A percentile compares a stretch with the other conserved stretches of the same genome.
These are phyloP conservation scores for Nigrospora oryzae DNA, from an alignment of 2,329 filamentous ascomycete species.

Conservation along the genomic window DNA sequence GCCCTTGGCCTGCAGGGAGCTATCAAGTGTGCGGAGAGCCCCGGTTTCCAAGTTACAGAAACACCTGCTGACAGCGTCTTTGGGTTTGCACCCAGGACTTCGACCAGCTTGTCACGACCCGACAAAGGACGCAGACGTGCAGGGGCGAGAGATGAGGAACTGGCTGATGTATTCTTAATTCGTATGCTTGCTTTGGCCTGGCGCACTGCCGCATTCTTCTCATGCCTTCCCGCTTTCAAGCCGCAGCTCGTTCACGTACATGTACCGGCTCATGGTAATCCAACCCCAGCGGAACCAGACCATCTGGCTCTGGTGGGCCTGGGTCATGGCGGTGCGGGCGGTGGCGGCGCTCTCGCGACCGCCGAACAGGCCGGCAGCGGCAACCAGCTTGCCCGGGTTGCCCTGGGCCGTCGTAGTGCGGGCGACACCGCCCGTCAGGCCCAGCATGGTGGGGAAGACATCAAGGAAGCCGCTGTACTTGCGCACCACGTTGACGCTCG, in stretches of 20 bases:
- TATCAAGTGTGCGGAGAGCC: too few species aligned
- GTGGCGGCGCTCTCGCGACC: conserved; percentile 40
- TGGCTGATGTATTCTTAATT: too few species aligned
- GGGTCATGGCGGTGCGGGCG: conserved; percentile 81
- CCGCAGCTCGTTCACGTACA: conserved; percentile 85
- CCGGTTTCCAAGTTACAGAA: too few species aligned
- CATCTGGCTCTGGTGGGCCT: conserved; percentile 92
- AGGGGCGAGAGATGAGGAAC: too few species aligned
- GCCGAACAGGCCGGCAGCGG: conserved; percentile 59
- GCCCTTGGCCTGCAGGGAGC: too few species aligned
- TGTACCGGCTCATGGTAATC: conserved; percentile 86
- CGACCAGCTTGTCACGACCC: too few species aligned
- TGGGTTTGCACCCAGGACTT: too few species aligned
- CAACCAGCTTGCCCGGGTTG: conserved; percentile 55
- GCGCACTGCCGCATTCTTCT: neutral
- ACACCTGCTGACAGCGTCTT: too few species aligned
- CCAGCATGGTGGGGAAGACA: conserved; percentile 60
- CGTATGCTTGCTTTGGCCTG: too few species aligned
- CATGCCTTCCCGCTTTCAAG: conserved; percentile 30
- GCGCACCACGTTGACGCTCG: conserved; percentile 59
- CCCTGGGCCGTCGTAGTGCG: conserved; percentile 25
- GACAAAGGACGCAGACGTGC: too few species aligned
- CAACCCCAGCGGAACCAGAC: conserved; percentile 96
- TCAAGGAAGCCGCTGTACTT: conserved; percentile 82
- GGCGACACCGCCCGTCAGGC: conserved; percentile 25